These are phyloP conservation scores for Primulina tabacum DNA, from an alignment of 257 asterid genomes.

Conservation along the genomic window DNA sequence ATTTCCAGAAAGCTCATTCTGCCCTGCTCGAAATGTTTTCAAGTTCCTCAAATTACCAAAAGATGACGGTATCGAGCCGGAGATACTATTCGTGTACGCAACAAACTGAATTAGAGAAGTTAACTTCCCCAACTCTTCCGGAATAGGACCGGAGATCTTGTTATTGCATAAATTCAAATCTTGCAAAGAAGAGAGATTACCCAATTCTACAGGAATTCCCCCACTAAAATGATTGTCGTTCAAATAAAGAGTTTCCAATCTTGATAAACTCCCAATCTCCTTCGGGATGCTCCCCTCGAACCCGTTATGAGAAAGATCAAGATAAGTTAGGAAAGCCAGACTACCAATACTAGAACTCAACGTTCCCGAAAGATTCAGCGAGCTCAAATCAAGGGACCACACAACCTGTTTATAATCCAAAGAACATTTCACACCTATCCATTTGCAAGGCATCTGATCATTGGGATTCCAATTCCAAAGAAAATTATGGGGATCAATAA, in stretches of 20 bases:
- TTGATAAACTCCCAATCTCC: conserved; percentile 60
- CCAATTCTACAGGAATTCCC: conserved; percentile 61
- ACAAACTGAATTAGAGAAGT: conserved; percentile 65
- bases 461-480: conserved; percentile 65
- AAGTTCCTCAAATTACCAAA: conserved; percentile 59
- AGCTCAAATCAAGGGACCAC: conserved; percentile 54
- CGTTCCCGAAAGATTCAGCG: conserved; percentile 65
- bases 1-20: conserved; percentile 71
- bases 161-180: conserved; percentile 64
- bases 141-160: conserved; percentile 63
- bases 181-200: conserved; percentile 41
- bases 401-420: conserved; percentile 44
- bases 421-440: conserved; percentile 81
- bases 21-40: conserved; percentile 70
- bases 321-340: conserved; percentile 44
- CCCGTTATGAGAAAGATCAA: conserved; percentile 61
- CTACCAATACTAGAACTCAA: conserved; percentile 54
- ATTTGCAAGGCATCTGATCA: conserved; percentile 68
- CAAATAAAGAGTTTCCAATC: conserved; percentile 48
- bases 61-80: conserved; percentile 68
- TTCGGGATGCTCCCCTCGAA: conserved; percentile 64
- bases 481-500: conserved; percentile 41
- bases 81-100: conserved; percentile 74
- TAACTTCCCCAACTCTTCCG: conserved; percentile 67
- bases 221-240: conserved; percentile 58